A percentile compares a stretch with the other conserved stretches of the same genome.
Conservation (phyloP, 2,329 filamentous ascomycete species). For the Alternaria triticimaculans region DNA sequence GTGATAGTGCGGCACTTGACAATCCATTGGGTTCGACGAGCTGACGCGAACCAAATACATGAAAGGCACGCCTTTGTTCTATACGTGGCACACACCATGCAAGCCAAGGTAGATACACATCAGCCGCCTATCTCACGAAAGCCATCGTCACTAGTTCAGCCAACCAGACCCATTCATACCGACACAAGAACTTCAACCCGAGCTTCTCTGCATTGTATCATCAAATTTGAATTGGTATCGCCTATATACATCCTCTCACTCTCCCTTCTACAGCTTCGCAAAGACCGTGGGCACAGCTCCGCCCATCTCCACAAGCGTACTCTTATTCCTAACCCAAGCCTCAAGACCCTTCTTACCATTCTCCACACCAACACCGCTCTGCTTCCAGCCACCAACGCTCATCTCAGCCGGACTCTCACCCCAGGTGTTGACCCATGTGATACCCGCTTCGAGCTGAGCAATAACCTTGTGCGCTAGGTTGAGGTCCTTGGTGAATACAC, state of each 20-base stretch:
- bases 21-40: no score
- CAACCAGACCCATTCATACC: no score
- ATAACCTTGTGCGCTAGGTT: constrained; percentile 76
- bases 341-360: constrained; percentile 81
- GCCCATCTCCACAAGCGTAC: constrained; percentile 83
- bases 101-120: no score
- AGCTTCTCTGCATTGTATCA: no score
- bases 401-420: constrained; percentile 92
- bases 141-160: no score
- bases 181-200: no score
- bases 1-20: no score
- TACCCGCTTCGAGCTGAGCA: constrained; percentile 76
- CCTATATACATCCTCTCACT: background rate
- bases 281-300: constrained; percentile 76
- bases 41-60: no score
- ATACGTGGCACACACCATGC: no score
- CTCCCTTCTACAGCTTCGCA: constrained; percentile 31
- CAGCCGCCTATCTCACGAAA: no score
- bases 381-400: constrained; percentile 91
- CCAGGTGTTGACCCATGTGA: constrained; percentile 94
- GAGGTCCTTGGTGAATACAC: constrained; percentile 80
- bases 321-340: constrained; percentile 86
- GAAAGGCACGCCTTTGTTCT: no score
- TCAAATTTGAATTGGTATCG: no score
- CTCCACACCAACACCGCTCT: constrained; percentile 86